phyloP scores from a whole-genome alignment of 2,329 filamentous ascomycete species.

The Juglanconis sp. region DNA sequence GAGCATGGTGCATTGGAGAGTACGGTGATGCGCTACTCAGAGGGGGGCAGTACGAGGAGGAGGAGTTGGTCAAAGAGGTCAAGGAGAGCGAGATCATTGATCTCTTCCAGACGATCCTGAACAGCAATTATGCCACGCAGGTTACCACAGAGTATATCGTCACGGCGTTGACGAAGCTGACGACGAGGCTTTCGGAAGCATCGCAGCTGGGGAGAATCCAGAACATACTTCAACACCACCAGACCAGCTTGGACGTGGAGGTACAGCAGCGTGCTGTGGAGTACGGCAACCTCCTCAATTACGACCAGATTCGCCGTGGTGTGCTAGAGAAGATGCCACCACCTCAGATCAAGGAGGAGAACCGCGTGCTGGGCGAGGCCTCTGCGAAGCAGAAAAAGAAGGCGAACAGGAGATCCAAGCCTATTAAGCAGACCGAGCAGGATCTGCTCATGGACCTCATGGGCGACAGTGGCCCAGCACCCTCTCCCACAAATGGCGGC shows the following conservation, averaged over 20 bases:
- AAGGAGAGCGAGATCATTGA: slow-evolving; percentile 89
- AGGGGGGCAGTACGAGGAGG: slow-evolving; percentile 89
- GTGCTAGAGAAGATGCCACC: slow-evolving; percentile 98
- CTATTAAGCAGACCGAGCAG: slow-evolving; percentile 81
- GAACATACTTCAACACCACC: slow-evolving; percentile 71
- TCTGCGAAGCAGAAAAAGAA: slow-evolving; percentile 59
- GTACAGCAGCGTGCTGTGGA: slow-evolving; percentile 95
- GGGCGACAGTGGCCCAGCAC: slow-evolving; percentile 65
- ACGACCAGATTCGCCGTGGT: slow-evolving; percentile 81
- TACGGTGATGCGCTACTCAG: slow-evolving; percentile 87
- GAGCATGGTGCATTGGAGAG: slow-evolving; percentile 96
- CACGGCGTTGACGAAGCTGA: slow-evolving; percentile 91
- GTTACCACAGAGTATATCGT: slow-evolving; percentile 94
- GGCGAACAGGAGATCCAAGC: slow-evolving; percentile 71
- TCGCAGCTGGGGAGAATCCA: slow-evolving; percentile 85
- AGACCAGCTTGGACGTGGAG: slow-evolving; percentile 88
- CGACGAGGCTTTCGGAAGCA: slow-evolving; percentile 77
- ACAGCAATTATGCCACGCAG: slow-evolving; percentile 90
- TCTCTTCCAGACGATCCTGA: slow-evolving; percentile 85
- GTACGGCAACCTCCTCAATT: slow-evolving; percentile 90
- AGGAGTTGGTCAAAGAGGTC: slow-evolving; percentile 77
- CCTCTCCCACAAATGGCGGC: slow-evolving; percentile 51
- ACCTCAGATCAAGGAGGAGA: slow-evolving; percentile 94
- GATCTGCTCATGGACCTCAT: slow-evolving; percentile 91
- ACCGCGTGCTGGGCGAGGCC: slow-evolving; percentile 81